phyloP scores from a whole-genome alignment of 805 yeast genomes.

The Yarrowia sp. region DNA sequence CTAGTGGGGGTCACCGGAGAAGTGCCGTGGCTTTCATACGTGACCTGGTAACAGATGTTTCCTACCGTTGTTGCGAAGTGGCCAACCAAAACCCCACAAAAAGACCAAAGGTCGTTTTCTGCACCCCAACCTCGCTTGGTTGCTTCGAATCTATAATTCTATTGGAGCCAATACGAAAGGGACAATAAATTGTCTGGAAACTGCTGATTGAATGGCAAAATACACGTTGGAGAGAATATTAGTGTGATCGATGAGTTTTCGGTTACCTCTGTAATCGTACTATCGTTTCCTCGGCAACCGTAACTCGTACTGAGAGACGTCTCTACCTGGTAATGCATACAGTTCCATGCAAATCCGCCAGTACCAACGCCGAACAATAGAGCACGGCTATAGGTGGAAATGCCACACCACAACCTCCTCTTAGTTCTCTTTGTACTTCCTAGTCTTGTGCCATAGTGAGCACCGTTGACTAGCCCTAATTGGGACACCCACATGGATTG shows the following conservation, averaged over 20 bases:
- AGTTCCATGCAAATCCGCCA: no score
- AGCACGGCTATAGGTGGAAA: background rate
- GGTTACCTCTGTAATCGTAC: no score
- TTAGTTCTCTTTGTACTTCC: background rate
- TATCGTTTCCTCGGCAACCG: no score
- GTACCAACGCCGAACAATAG: background rate
- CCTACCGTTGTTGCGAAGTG: no score
- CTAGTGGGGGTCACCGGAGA: no score
- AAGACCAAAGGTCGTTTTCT: background rate
- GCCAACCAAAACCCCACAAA: background rate
- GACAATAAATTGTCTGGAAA: background rate
- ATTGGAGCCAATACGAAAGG: background rate
- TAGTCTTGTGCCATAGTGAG: background rate
- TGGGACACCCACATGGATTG: background rate
- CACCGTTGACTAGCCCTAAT: background rate
- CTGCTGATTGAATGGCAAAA: no score
- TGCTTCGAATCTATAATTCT: background rate
- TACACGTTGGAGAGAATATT: no score
- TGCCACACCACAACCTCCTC: background rate
- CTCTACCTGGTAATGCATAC: no score
- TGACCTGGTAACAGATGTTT: no score
- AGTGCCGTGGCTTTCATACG: no score
- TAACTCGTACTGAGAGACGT: no score
- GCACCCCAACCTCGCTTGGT: background rate
- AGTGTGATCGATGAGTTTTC: no score